Evolutionary conservation across 2,329 filamentous ascomycete species (phyloP), one percentile per base, ranked within the genome.

Genomic region (Tolypocladium capitatum): DNA sequence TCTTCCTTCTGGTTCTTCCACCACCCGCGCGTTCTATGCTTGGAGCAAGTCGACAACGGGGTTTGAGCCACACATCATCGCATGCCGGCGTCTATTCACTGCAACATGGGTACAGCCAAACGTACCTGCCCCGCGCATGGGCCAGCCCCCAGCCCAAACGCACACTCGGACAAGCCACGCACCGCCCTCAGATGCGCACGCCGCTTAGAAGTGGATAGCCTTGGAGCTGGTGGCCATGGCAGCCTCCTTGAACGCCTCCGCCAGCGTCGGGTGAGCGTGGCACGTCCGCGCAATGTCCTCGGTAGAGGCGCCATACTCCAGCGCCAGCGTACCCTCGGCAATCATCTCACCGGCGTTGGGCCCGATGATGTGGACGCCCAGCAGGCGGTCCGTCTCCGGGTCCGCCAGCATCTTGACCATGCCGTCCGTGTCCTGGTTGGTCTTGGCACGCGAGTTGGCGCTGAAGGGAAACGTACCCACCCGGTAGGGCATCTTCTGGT

Each of bases 201-300:
- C 21, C 8, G 36, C 46, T 64, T 86, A 98, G 71, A 85, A 94
- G 75, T 98, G 92, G 67, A 98, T 95, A 56, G 92, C 84, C 76
- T 95, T 92, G 61, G 83, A 80, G 73, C 94, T 89, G 45, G 91
- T 96, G 53, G 88, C 86, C 92, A 98, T 97, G 58, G 92, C 92
- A 61, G 92, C 92, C 80, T 98, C 92, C 78, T 98, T 98, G 80
- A 98, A 97, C 41, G 92, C 92, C 75, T 98, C 92, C 24, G 91
- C 83, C 51, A 98, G 77, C 46, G 90, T 96, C 48, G 92, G 92
- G 72, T 98, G 92, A 48, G 92, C 92, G 71, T 98, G 92, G 70
- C 87, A 92, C 55, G 92, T 97, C 63, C 92, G 81, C 52, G 84
- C 89, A 63, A 95, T 87, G 68, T 96, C 92, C 73, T 98, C 92